phyloP scores from a whole-genome alignment of 805 yeast species.

The Barnettozyma populi region DNA sequence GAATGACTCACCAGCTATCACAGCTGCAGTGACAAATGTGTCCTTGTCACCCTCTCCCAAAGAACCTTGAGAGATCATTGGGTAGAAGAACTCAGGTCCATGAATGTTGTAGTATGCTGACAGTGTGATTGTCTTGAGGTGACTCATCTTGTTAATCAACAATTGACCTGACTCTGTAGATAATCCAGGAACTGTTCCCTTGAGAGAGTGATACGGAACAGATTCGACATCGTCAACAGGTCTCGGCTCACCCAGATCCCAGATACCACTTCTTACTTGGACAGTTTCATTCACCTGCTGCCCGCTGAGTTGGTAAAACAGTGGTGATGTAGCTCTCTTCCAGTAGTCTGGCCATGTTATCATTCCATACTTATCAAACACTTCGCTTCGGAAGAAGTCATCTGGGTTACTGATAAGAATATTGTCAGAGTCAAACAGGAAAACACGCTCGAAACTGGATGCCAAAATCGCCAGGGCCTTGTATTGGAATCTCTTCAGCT shows the following conservation, averaged over 20 bases:
- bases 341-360: conserved; percentile 64
- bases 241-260: conserved; percentile 19
- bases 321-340: conserved; percentile 59
- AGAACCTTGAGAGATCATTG: conserved; percentile 55
- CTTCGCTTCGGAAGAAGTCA: conserved; percentile 37
- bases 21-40: conserved; percentile 39
- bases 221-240: conserved; percentile 7
- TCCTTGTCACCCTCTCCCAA: conserved; percentile 26
- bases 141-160: conserved; percentile 46
- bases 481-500: conserved; percentile 48
- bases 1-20: not conserved
- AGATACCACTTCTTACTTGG: conserved; percentile 26
- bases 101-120: conserved; percentile 51
- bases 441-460: conserved; percentile 69
- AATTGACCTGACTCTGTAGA: conserved; percentile 57
- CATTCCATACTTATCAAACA: conserved; percentile 38
- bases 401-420: conserved; percentile 56
- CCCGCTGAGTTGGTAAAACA: conserved; percentile 46
- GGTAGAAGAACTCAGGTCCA: conserved; percentile 57
- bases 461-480: conserved; percentile 65
- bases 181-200: conserved; percentile 53
- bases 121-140: conserved; percentile 44
- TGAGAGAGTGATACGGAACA: conserved; percentile 32
- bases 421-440: conserved; percentile 72
- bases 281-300: conserved; percentile 30